Evolutionary conservation across 176 grass and related monocot genomes (phyloP), one percentile per base, ranked within the genome.

Genomic region (Canna indica): DNA sequence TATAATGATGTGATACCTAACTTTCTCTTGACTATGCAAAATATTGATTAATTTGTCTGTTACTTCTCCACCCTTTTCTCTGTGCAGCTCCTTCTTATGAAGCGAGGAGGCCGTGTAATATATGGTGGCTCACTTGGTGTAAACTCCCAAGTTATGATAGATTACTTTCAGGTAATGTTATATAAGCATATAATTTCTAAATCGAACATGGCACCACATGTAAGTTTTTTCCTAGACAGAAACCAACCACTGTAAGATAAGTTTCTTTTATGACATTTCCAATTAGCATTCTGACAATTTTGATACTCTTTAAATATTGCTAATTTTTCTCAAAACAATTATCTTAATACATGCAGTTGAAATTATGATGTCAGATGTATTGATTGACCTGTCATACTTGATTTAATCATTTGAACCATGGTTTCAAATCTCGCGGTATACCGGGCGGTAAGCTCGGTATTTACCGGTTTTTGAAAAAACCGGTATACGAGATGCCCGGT

Each of bases 111-210:
- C 4, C 69, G 27, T 35, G 82, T 91, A 13, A 88, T 88, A 78
- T 91, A 88, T 70, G 82, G 76, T 82, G 88, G 88, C 69, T 69
- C 74, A 68, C 79, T 91, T 41, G 88, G 88, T 45, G 59, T 77
- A n/a, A 70, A 88, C 20, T 91, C 88, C 64, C 46, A 85, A 30
- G 80, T 78, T 64, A 84, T 91, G 84, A 85, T 91, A 73, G 59
- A 69, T 80, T 91, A 91, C 67, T 91, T 91, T 78, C 79, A 91
- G 88, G 88, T 77, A 67, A 30, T 4, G n/a, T 75, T 69, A 14
- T 66, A 16, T n/a, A 10, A 10, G 10, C 34, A n/a, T 38, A 34
- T 60, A 10, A 44, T 44, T 44, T n/a, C n/a, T n/a, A n/a, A n/a
- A n/a, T n/a, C n/a, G n/a, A n/a, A n/a, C n/a, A n/a, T n/a, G n/a